A percentile compares a stretch with the other conserved stretches of the same genome.
These are phyloP conservation scores for Podospora pseudocomata DNA, from an alignment of 495 filamentous ascomycete genomes.

Conservation along the genomic window DNA sequence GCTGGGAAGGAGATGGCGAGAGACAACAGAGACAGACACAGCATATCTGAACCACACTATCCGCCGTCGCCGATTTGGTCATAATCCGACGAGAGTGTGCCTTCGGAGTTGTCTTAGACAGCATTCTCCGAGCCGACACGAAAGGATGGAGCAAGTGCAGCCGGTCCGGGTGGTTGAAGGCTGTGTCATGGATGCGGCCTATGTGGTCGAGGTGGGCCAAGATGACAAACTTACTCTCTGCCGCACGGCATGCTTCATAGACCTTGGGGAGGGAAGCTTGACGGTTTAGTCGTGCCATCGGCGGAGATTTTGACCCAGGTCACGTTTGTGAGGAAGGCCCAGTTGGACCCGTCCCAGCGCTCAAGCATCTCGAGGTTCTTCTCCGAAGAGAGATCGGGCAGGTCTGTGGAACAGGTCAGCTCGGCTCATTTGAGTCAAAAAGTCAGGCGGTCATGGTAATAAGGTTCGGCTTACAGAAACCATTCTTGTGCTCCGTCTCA, in stretches of 20 bases:
- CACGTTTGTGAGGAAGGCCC: slow-evolving; percentile 52
- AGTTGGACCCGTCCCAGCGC: slow-evolving; percentile 48
- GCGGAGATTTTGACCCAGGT: slow-evolving; percentile 58
- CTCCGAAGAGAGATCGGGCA: slow-evolving; percentile 48
- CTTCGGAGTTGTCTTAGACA: slow-evolving; percentile 8
- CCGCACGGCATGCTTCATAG: slow-evolving; percentile 18
- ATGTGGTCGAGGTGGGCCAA: not conserved
- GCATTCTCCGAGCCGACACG: not conserved
- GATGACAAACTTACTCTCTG: not conserved
- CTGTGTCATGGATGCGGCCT: slow-evolving; percentile 4
- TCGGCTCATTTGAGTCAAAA: not conserved
- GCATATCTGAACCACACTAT: slow-evolving; percentile 4
- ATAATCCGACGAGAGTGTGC: not conserved
- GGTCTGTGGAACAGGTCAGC: slow-evolving; percentile 36
- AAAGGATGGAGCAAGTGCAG: slow-evolving; percentile 8
- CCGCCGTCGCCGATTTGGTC: not conserved
- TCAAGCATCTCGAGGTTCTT: slow-evolving; percentile 44
- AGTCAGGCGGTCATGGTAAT: not conserved
- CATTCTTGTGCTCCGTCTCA: slow-evolving; percentile 75
- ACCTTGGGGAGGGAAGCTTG: slow-evolving; percentile 62
- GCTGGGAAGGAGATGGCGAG: not conserved
- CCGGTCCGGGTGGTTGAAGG: not conserved
- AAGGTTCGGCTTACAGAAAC: slow-evolving; percentile 58
- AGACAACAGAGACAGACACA: not conserved
- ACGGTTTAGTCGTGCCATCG: slow-evolving; percentile 51